Percentiles rank a stretch among this genome's conserved stretches.
Evolutionary conservation across 768 basidiomycete species (phyloP).

Genomic region (Rickenella mellea): DNA sequence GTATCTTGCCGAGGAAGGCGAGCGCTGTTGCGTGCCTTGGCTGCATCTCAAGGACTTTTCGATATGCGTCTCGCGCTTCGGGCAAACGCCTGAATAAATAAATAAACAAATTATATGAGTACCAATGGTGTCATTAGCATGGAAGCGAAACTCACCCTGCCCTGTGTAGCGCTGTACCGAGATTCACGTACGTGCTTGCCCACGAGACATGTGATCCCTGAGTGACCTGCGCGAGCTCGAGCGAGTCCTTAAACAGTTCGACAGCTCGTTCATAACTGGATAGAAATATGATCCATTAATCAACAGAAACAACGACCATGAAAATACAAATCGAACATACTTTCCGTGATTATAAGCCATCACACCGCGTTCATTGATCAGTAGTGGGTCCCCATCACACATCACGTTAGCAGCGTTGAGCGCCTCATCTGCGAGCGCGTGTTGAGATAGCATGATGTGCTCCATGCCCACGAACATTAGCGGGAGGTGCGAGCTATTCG

Average conservation of each 20-base stretch:
- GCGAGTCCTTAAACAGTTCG: constrained; percentile 59
- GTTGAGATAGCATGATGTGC: constrained; percentile 83
- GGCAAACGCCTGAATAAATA: constrained; percentile 27
- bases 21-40: constrained; percentile 76
- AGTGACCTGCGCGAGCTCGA: constrained; percentile 75
- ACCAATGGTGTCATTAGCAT: too few species aligned
- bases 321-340: constrained; percentile 32
- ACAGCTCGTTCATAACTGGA: constrained; percentile 69
- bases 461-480: constrained; percentile 98
- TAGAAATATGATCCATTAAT: constrained; percentile 1
- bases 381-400: constrained; percentile 81
- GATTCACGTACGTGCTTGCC: constrained; percentile 85
- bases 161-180: constrained; percentile 84
- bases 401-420: constrained; percentile 71
- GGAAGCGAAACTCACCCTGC: constrained; percentile 45
- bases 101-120: too few species aligned
- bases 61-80: constrained; percentile 67
- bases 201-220: constrained; percentile 81
- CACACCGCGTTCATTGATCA: constrained; percentile 89
- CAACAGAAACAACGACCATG: not conserved
- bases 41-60: constrained; percentile 77
- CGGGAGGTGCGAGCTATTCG: constrained; percentile 81
- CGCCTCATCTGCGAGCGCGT: constrained; percentile 77
- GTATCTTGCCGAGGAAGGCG: constrained; percentile 82
- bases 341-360: constrained; percentile 82